phyloP scores from a whole-genome alignment of 805 yeast species.

The Suhomyces sp. region DNA sequence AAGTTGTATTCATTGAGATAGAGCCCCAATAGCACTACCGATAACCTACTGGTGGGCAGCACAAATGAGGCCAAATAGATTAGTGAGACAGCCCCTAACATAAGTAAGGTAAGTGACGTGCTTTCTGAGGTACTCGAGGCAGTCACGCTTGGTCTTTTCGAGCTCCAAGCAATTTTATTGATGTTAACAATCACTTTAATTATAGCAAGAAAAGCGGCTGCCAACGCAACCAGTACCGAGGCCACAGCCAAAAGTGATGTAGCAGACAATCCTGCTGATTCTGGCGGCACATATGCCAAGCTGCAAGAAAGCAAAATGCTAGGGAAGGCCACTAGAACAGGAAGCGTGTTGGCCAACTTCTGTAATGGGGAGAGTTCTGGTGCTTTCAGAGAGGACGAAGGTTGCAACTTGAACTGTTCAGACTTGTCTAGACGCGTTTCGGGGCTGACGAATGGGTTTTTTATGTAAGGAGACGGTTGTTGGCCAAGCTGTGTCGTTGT shows the following conservation, averaged over 20 bases:
- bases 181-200: slow-evolving; percentile 13
- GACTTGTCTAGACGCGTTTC: not conserved
- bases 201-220: slow-evolving; percentile 17
- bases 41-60: slow-evolving; percentile 22
- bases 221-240: slow-evolving; percentile 19
- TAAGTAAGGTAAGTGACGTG: slow-evolving; percentile 8
- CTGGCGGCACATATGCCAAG: slow-evolving; percentile 14
- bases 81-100: slow-evolving; percentile 17
- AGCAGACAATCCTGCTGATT: not conserved
- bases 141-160: not conserved
- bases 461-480: not conserved
- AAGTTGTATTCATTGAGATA: slow-evolving; percentile 28
- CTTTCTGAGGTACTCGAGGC: not conserved
- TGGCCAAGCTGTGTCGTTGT: not conserved
- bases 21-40: slow-evolving; percentile 27
- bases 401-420: not conserved
- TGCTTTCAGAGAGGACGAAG: not conserved
- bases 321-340: slow-evolving; percentile 33
- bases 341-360: slow-evolving; percentile 25
- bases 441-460: not conserved
- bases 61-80: slow-evolving; percentile 21
- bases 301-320: slow-evolving; percentile 25
- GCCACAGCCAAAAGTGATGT: slow-evolving; percentile 6
- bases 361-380: not conserved
- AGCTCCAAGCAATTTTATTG: slow-evolving; percentile 10